These are phyloP conservation scores for sweet orange (Citrus sinensis) DNA, from an alignment of 345 rosid species.

Conservation along the genomic window DVS_A1.0 CM039166.1:15274001-15274500, in stretches of 20 bases:
- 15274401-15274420: conserved; percentile 9
- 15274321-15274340: neutral
- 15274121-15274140: too few species aligned
- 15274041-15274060: neutral
- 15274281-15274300: conserved; percentile 12
- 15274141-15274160: too few species aligned
- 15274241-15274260: conserved; percentile 3
- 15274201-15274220: conserved; percentile 10
- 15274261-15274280: neutral
- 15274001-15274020: neutral
- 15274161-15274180: neutral
- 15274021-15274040: neutral
- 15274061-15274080: too few species aligned
- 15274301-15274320: conserved; percentile 8
- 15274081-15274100: too few species aligned
- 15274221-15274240: conserved; percentile 8
- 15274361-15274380: neutral
- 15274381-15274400: conserved; percentile 12
- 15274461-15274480: neutral
- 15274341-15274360: conserved; percentile 14
- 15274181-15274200: neutral
- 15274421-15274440: conserved; percentile 6
- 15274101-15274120: neutral
- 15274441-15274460: neutral
- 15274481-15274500: neutral